These are phyloP conservation scores for Russula brevipes DNA, from an alignment of 768 basidiomycete species.

Conservation along the genomic window DNA sequence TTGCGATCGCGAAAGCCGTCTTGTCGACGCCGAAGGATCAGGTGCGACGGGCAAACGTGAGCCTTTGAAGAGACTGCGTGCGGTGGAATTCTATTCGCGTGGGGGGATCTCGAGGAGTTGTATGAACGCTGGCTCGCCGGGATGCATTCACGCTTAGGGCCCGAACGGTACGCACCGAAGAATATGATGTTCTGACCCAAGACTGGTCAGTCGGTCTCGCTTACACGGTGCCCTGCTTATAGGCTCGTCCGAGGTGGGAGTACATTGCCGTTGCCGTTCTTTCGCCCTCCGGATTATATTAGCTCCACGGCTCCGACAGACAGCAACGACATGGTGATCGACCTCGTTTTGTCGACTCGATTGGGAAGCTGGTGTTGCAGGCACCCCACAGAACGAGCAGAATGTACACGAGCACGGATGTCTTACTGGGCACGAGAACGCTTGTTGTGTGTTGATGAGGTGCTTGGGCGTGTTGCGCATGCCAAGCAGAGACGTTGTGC, in stretches of 20 bases:
- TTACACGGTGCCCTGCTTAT: not conserved
- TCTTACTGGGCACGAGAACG: constrained; percentile 48
- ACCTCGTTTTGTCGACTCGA: constrained; percentile 72
- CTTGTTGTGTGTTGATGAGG: constrained; percentile 38
- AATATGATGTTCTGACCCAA: constrained; percentile 63
- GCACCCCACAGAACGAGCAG: constrained; percentile 50
- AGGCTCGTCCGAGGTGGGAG: constrained; percentile 74
- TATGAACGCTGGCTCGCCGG: constrained; percentile 55
- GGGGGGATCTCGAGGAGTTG: constrained; percentile 46
- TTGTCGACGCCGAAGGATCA: constrained; percentile 48
- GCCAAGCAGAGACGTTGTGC: constrained; percentile 27
- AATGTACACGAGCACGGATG: constrained; percentile 48
- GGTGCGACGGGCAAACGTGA: constrained; percentile 35
- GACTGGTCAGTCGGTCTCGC: constrained; percentile 34
- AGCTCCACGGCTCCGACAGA: constrained; percentile 50
- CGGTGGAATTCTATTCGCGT: constrained; percentile 39
- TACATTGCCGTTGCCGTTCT: constrained; percentile 49
- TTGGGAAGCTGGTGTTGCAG: constrained; percentile 45
- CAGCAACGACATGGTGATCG: constrained; percentile 47
- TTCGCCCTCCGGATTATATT: constrained; percentile 52
- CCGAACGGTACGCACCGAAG: constrained; percentile 38
- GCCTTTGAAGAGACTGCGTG: constrained; percentile 31
- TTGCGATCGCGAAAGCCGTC: constrained; percentile 48
- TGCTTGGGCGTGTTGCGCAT: constrained; percentile 53
- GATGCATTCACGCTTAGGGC: constrained; percentile 41